Evolutionary conservation across 345 rosid species (phyloP).

Genomic region (Acer campestre): DNA sequence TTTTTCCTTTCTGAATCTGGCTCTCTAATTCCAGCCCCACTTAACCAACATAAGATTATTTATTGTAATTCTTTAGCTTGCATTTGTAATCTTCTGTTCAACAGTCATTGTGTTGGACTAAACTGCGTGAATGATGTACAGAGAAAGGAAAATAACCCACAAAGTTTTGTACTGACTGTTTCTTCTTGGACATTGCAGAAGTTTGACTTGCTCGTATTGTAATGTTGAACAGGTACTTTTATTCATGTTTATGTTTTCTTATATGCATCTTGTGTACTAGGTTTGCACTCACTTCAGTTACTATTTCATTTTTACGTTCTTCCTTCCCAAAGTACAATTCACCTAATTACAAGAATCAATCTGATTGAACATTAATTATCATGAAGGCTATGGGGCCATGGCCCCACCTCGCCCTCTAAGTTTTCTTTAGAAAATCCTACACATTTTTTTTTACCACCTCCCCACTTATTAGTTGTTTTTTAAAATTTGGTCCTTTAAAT

Average conservation of each 20-base stretch:
- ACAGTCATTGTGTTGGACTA: background rate
- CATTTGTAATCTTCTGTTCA: background rate
- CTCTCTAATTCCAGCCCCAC: background rate
- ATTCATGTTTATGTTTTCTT: slow-evolving; percentile 11
- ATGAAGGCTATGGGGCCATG: background rate
- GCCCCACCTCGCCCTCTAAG: background rate
- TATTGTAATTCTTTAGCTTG: background rate
- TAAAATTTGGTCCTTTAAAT: background rate
- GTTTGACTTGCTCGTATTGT: slow-evolving; percentile 77
- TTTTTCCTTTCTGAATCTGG: background rate
- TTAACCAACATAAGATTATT: background rate
- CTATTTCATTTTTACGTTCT: slow-evolving; percentile 11
- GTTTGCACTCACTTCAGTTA: background rate
- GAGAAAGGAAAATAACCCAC: background rate
- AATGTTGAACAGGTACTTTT: slow-evolving; percentile 79
- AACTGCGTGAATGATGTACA: background rate
- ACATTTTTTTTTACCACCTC: background rate
- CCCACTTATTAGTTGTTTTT: background rate
- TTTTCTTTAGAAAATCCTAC: background rate
- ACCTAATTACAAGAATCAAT: slow-evolving; percentile 2
- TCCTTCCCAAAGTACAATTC: background rate
- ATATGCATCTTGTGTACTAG: background rate
- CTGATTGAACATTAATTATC: background rate
- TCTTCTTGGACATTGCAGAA: slow-evolving; percentile 53
- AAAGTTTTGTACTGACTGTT: slow-evolving; percentile 12